A percentile compares a stretch with the other conserved stretches of the same genome.
These are phyloP conservation scores for Miamiensis avidus DNA, from an alignment of 169 alveolate genomes.

Conservation along the genomic window DNA sequence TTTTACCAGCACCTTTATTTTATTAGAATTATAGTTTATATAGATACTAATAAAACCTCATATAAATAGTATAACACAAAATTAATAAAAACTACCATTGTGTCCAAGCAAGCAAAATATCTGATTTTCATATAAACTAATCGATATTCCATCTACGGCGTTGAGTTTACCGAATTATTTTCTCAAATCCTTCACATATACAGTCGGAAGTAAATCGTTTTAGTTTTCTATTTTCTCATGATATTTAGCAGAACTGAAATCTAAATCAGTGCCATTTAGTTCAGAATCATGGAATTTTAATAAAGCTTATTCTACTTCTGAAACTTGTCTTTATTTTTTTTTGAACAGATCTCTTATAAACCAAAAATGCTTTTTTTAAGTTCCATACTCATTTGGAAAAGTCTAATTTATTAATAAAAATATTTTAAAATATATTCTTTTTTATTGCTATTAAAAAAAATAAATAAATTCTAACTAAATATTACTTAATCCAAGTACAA, in stretches of 20 bases:
- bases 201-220: background rate
- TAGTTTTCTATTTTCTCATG: background rate
- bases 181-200: slow-evolving; percentile 22
- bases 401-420: background rate
- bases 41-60: too few relatives aligned
- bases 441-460: background rate
- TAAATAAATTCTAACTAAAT: too few relatives aligned
- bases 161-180: slow-evolving; percentile 58
- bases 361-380: background rate
- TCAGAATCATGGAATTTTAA: too few relatives aligned
- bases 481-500: background rate
- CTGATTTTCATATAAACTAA: slow-evolving; percentile 33
- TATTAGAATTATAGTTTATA: background rate
- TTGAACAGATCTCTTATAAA: background rate
- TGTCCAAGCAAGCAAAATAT: slow-evolving; percentile 79
- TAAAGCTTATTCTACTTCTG: too few relatives aligned
- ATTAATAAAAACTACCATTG: too few relatives aligned
- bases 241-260: slow-evolving; percentile 7
- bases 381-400: slow-evolving; percentile 13
- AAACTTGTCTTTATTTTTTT: background rate
- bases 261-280: background rate
- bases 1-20: slow-evolving; percentile 86
- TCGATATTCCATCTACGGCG: slow-evolving; percentile 64
- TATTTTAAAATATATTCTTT: too few relatives aligned
- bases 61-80: too few relatives aligned